These are phyloP conservation scores for Tephrocybe sp. DNA, from an alignment of 768 basidiomycete genomes.

Conservation along the genomic window DNA sequence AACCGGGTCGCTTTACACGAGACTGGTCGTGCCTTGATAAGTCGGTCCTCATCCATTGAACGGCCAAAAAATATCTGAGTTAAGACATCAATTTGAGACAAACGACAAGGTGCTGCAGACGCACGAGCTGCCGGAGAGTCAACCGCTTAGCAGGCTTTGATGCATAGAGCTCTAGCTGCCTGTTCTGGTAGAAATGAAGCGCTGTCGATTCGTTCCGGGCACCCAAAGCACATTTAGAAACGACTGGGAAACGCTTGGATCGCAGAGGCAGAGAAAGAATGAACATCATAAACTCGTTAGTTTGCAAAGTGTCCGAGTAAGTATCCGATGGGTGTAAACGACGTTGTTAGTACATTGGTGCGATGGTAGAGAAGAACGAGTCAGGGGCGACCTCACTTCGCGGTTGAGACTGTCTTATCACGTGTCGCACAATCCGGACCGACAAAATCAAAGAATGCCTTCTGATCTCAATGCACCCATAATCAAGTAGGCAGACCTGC, in stretches of 20 bases:
- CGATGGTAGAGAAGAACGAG: neutral
- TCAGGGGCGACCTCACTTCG: neutral
- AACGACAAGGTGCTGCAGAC: slow-evolving; percentile 11
- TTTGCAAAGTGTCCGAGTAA: neutral
- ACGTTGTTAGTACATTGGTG: neutral
- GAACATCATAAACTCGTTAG: slow-evolving; percentile 15
- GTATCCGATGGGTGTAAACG: neutral
- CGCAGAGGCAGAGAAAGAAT: slow-evolving; percentile 1
- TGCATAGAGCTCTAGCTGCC: slow-evolving; percentile 80
- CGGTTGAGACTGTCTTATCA: neutral
- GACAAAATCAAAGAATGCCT: slow-evolving; percentile 49
- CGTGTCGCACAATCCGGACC: neutral
- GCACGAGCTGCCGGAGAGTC: slow-evolving; percentile 78
- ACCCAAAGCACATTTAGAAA: slow-evolving; percentile 1
- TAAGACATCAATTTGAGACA: slow-evolving; percentile 1
- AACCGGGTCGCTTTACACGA: neutral
- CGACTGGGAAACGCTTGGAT: slow-evolving; percentile 5
- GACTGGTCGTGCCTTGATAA: slow-evolving; percentile 59
- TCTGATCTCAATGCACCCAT: slow-evolving; percentile 76
- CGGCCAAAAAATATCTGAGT: slow-evolving; percentile 88
- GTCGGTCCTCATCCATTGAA: slow-evolving; percentile 72
- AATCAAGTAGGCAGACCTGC: slow-evolving; percentile 76
- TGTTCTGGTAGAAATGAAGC: slow-evolving; percentile 78
- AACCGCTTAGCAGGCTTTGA: slow-evolving; percentile 68
- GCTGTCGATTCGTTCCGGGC: slow-evolving; percentile 33